Conservation (phyloP, 176 grass and related monocot species). For the Lolium perenne region DNA sequence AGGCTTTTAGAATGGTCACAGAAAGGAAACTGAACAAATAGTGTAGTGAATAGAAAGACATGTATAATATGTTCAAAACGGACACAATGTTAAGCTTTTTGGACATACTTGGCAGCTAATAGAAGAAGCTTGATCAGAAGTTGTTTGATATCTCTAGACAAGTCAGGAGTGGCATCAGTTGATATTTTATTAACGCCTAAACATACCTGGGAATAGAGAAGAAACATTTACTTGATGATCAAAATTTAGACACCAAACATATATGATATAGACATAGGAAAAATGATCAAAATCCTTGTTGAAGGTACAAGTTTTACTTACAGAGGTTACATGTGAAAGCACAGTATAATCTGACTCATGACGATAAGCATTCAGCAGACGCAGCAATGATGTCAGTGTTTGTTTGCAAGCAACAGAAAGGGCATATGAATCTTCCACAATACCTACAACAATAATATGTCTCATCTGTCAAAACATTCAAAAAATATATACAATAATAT, state of each 20-base stretch:
- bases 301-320: constrained; percentile 53
- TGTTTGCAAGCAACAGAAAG: constrained; percentile 82
- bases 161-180: constrained; percentile 71
- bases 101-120: constrained; percentile 68
- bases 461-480: constrained; percentile 7
- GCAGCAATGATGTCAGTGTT: constrained; percentile 76
- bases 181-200: constrained; percentile 64
- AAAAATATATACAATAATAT: constrained; percentile 30
- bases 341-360: constrained; percentile 84
- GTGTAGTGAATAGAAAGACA: constrained; percentile 3
- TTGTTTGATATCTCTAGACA: constrained; percentile 63
- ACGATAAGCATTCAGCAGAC: constrained; percentile 75
- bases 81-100: neutral
- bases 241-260: constrained; percentile 18
- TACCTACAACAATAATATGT: constrained; percentile 54
- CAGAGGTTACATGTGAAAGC: constrained; percentile 79
- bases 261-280: neutral
- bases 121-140: constrained; percentile 86
- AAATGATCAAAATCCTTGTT: neutral
- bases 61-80: constrained; percentile 36
- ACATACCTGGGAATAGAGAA: constrained; percentile 60
- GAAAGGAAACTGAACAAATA: neutral
- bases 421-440: constrained; percentile 81
- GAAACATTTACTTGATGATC: neutral
- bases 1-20: constrained; percentile 28